Percentiles rank a stretch among this genome's conserved stretches.
These are phyloP conservation scores for Blastobotrys arbuscula DNA, from an alignment of 1,139 yeast genomes.

Conservation along the genomic window DNA sequence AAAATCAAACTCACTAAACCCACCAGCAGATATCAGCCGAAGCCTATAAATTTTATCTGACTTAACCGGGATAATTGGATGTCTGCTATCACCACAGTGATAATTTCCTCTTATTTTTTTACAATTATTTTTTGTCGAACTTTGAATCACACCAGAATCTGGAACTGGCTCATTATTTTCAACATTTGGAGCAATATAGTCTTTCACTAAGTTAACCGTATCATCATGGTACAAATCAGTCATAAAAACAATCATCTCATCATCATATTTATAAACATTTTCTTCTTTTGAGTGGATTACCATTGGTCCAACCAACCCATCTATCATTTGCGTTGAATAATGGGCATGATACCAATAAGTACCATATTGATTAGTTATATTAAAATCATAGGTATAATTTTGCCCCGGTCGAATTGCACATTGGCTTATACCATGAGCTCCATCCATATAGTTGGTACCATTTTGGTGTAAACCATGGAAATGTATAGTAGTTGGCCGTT, in stretches of 20 bases:
- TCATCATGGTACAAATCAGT: slow-evolving; percentile 74
- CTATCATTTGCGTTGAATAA: slow-evolving; percentile 69
- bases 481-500: slow-evolving; percentile 63
- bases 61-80: slow-evolving; percentile 11
- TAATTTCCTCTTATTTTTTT: slow-evolving; percentile 34
- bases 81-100: slow-evolving; percentile 16
- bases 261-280: slow-evolving; percentile 47
- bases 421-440: slow-evolving; percentile 75
- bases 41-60: slow-evolving; percentile 23
- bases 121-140: slow-evolving; percentile 19
- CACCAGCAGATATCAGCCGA: slow-evolving; percentile 31
- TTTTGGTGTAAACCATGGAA: slow-evolving; percentile 81
- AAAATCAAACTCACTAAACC: slow-evolving; percentile 29
- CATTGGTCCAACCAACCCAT: slow-evolving; percentile 76
- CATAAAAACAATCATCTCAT: slow-evolving; percentile 56
- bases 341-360: slow-evolving; percentile 93
- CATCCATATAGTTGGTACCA: slow-evolving; percentile 66
- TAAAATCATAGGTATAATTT: slow-evolving; percentile 61
- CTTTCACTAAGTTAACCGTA: slow-evolving; percentile 44
- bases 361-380: slow-evolving; percentile 64
- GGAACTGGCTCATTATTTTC: slow-evolving; percentile 93
- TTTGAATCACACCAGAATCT: slow-evolving; percentile 42
- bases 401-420: slow-evolving; percentile 74
- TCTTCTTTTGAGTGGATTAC: slow-evolving; percentile 49
- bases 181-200: slow-evolving; percentile 61